phyloP scores from a whole-genome alignment of 2,329 filamentous ascomycete genomes.

The Monilinia fructigena region DNA sequence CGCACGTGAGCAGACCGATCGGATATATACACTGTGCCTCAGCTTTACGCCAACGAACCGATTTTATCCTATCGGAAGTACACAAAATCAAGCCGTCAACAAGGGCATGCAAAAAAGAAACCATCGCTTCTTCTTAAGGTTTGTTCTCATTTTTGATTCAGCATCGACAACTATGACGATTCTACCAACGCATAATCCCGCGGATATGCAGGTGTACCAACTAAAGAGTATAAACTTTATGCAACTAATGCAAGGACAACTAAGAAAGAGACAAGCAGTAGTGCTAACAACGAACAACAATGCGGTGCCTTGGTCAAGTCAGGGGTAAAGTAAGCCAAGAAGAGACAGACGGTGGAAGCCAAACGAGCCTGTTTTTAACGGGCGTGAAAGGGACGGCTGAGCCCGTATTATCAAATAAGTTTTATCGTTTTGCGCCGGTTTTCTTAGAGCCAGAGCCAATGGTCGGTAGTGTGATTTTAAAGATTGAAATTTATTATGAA shows the following conservation, averaged over 20 bases:
- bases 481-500: neutral
- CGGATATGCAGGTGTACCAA: neutral
- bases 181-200: neutral
- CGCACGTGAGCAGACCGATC: conserved; percentile 2
- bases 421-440: neutral
- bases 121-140: neutral
- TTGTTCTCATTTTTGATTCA: neutral
- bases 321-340: conserved; percentile 25
- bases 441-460: neutral
- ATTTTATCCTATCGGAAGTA: neutral
- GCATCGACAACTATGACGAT: conserved; percentile 1
- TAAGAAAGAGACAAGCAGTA: neutral
- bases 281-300: conserved; percentile 22
- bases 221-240: neutral
- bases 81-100: neutral
- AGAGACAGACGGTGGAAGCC: conserved; percentile 12
- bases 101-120: neutral
- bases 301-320: conserved; percentile 29
- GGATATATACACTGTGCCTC: neutral
- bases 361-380: neutral
- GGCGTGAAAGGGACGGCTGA: neutral
- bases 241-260: neutral
- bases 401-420: neutral
- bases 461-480: neutral
- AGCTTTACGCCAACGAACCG: too few relatives aligned